These are phyloP conservation scores for Solanum pennellii DNA, from an alignment of 257 asterid genomes.

Conservation along the genomic window DNA sequence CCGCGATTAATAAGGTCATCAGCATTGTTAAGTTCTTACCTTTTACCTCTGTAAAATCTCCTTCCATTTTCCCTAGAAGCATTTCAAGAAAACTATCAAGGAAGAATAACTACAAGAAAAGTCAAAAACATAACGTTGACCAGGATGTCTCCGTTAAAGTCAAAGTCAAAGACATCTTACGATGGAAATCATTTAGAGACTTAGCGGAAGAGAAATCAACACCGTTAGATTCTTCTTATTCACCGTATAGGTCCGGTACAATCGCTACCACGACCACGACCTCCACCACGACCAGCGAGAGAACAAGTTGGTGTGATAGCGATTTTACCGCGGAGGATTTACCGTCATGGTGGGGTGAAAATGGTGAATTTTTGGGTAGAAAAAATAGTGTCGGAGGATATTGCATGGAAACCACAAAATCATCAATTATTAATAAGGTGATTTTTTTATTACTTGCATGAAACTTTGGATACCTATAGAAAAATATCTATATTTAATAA, in stretches of 20 bases:
- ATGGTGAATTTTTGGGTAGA: conserved; percentile 12
- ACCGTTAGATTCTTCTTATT: conserved; percentile 7
- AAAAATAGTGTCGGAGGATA: conserved; percentile 4
- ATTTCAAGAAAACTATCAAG: conserved; percentile 23
- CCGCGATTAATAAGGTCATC: conserved; percentile 41
- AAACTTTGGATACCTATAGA: neutral
- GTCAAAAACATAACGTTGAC: neutral
- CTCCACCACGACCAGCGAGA: conserved; percentile 19
- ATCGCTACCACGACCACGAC: neutral
- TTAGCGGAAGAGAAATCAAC: conserved; percentile 33
- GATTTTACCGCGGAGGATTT: conserved; percentile 56
- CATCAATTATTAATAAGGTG: neutral
- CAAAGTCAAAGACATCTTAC: conserved; percentile 66
- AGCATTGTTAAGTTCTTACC: conserved; percentile 47
- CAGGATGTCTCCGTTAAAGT: conserved; percentile 2
- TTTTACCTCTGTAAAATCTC: conserved; percentile 24
- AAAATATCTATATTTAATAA: neutral
- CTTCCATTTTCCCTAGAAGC: conserved; percentile 20
- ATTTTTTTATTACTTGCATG: neutral
- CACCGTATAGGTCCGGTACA: conserved; percentile 17
- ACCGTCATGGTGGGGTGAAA: conserved; percentile 31
- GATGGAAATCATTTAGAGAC: conserved; percentile 73
- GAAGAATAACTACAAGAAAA: neutral
- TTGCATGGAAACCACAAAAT: neutral
- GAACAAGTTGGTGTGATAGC: conserved; percentile 55